Percentiles rank a stretch among this genome's conserved stretches.
Evolutionary conservation across 2,329 filamentous ascomycete genomes (phyloP).

Genomic region (Claviceps sp.): DNA sequence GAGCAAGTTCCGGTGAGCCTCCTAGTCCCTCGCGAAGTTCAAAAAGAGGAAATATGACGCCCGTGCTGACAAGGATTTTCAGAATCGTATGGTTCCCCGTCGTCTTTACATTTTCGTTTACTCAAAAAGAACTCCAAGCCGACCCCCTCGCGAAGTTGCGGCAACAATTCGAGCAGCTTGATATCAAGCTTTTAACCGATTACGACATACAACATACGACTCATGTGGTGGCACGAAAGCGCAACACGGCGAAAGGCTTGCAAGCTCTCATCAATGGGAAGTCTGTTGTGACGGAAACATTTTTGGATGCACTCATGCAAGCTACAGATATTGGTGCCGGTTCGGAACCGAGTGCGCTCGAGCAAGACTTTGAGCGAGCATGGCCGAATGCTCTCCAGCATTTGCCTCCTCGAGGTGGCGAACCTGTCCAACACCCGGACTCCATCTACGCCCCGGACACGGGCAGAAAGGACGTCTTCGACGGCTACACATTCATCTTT

Average conservation of each 20-base stretch:
- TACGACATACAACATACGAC: slow-evolving; percentile 63
- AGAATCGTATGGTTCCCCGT: slow-evolving; percentile 70
- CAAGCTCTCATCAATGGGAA: slow-evolving; percentile 74
- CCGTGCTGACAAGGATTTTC: slow-evolving; percentile 3
- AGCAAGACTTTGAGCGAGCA: slow-evolving; percentile 61
- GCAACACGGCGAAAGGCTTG: slow-evolving; percentile 78
- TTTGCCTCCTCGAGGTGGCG: slow-evolving; percentile 61
- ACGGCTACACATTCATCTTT: slow-evolving; percentile 82
- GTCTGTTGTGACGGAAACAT: slow-evolving; percentile 62
- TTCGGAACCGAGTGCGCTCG: slow-evolving; percentile 44
- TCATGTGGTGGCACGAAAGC: slow-evolving; percentile 77
- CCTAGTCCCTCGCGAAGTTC: neutral
- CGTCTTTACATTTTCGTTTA: slow-evolving; percentile 62
- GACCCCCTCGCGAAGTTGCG: slow-evolving; percentile 51
- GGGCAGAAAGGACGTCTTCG: slow-evolving; percentile 58
- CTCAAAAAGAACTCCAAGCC: slow-evolving; percentile 53
- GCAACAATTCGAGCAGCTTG: slow-evolving; percentile 62
- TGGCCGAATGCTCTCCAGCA: slow-evolving; percentile 68
- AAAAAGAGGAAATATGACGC: neutral
- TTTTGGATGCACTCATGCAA: slow-evolving; percentile 56
- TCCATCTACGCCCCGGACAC: slow-evolving; percentile 61
- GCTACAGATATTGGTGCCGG: slow-evolving; percentile 39
- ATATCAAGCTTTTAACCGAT: slow-evolving; percentile 70
- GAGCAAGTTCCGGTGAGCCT: slow-evolving; percentile 42
- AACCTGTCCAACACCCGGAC: slow-evolving; percentile 55